Base-by-base conservation (phyloP, 352 stramenopile species). In the Peronosclerospora sorghi region DNA sequence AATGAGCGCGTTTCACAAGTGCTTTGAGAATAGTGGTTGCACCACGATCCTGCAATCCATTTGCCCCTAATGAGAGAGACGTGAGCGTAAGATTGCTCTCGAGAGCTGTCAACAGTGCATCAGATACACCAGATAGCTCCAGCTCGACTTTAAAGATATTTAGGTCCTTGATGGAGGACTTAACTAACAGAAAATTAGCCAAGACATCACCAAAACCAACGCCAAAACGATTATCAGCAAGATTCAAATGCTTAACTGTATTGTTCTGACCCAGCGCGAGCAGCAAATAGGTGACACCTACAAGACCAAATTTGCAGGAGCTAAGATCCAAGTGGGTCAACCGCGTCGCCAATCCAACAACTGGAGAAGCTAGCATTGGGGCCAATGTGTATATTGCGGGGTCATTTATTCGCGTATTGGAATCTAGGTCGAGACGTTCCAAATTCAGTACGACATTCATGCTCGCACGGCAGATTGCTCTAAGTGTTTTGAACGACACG, bases 161-260 rank as follows among this genome's bases (percentile, higher is more conserved):
- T 17, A 91, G 55, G 28, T 54, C 48, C 20, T 58, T 51, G 7
- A 91, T 39, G 0, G 54, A 65, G 13, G 57, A 27, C 28, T 91
- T 91, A 5, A 58, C 64, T 26, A 62, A 19, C 23, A 91, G 32
- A 26, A 86, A 85, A 13, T 73, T 58, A 4, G 65, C 75, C 12
- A 91, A 52, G 1, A 86, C 45, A 36, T 87, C 75, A 8, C 75
- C 75, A 48, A 88, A 72, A 14, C 52, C 56, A 28, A 53, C 65
- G 8, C 73, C 75, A 19, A 86, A 65, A 45, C 86, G 86, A 39
- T 88, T 88, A 35, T 86, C 64, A 27, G 73, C 73, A 23, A 90
- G 26, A 43, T 87, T 70, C 18, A 90, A 55, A 42, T 75, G 54
- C 14, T 30, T 68, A 17, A 90, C 35, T 9, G 62, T 73, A 14